Evolutionary conservation across 75 land plant species (phyloP), one percentile per base, ranked within the genome.

Genomic region (Picea glauca): DNA sequence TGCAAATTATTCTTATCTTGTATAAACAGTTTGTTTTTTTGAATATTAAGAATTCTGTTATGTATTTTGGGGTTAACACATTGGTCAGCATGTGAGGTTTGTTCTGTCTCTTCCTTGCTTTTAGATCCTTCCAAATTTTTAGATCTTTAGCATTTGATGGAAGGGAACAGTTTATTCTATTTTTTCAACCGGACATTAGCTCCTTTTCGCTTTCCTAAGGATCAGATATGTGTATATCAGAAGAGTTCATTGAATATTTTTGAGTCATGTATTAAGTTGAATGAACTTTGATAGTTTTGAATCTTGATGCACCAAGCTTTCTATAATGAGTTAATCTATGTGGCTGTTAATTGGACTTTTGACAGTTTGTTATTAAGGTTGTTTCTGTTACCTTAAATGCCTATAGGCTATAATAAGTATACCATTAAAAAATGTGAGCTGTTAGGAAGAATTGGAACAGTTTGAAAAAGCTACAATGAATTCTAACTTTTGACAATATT

Each of bases 401-500:
- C n/a, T 18, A 70, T 70, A 66, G 70, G 54, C 73, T 70, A 11
- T 70, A 38, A 68, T 40, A 15, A 70, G 73, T 70, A 43, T 9
- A 50, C 12, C 12, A 50, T 50, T 50, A 50, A 9, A 50, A 46
- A 46, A 50, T 9, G 11, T 50, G 56, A 50, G 56, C 56, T 70
- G 73, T 70, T 43, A 70, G n/a, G 54, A 43, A 43, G n/a, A 38
- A 35, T 40, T 17, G 38, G 73, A 12, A 38, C 20, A n/a, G 23
- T n/a, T 68, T 68, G 8, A 20, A 9, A 68, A 21, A 7, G 38
- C n/a, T 0, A 70, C 12, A 70, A 5, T 7, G 73, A 70, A 70
- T 43, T 70, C 73, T 70, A 70, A 70, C 73, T 38, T 70, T 43
- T 40, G 50, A 3, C 43, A 40, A 70, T 7, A 13, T 75, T 78